Base-by-base conservation (phyloP, 257 asterid genomes). In the Cordia subcordata region DNA sequence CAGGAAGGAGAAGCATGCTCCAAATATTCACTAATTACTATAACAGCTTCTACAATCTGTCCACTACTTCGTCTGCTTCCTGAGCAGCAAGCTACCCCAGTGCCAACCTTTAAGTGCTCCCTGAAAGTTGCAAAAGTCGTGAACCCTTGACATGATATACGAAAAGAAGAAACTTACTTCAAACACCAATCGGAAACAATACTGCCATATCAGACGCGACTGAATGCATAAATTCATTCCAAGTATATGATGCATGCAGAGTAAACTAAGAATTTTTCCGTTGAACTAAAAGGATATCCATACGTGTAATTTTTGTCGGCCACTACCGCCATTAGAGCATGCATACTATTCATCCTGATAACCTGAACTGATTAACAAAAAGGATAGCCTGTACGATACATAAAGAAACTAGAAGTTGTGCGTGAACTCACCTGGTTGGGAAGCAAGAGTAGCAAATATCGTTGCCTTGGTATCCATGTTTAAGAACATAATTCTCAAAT, bases 101-200 rank as follows among this genome's bases (percentile, higher is more conserved):
- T 69, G 44, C 96, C 99, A 73, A 88, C 76, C 81, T 81, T 92
- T 72, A 84, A 72, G 71, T 77, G 62, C 68, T 71, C 80, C 73
- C 96, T 88, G 79, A 55, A 71, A 72, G 11, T 55, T 17, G 53
- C 53, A 10, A 16, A 38, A 1, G 42, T 23, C 22, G 14, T 45
- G n/a, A n/a, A 18, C 44, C 9, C n/a, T 12, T 63, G 40, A 69
- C 14, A 10, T 50, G 22, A 11, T 15, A 20, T 49, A 49, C 19
- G 16, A 4, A 16, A 49, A 49, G 21, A 0, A 45, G 50, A 45
- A 14, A n/a, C 35, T 27, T 27, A 27, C 35, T 49, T 1, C 54
- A 49, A 21, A 49, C 23, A 17, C 23, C 11, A n/a, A 21, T 8
- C 2, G 20, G 11, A 49, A 49, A 49, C 54, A 8, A 49, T 9